Base-by-base conservation (phyloP, 768 basidiomycete genomes). In the Amanita rubescens region DNA sequence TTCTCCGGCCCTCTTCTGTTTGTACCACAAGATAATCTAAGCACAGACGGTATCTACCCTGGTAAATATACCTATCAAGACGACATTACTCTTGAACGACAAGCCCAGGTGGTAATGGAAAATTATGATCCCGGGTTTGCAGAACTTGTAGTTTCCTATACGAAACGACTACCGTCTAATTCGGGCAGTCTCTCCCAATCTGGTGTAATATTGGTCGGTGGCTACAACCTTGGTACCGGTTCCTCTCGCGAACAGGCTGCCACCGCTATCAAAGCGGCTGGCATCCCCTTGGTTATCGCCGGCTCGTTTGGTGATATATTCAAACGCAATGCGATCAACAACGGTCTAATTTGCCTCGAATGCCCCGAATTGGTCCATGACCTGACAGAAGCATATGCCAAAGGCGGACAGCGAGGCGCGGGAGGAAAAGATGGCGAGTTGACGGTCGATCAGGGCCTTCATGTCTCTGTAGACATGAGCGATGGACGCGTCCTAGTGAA, bases 31-130 rank as follows among this genome's bases (percentile, higher is more conserved):
- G 96, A 99, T 68, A 99, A 99, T 65, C 69, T 99, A 56, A 98
- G 94, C 67, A 99, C 96, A 1, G 96, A 99, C 63, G 96, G 90
- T 1, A 92, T 99, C 62, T 99, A 99, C 71, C 96, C 96, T 0
- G 95, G 95, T 17, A 98, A 96, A 69, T 98, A 96, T 69, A 99
- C 95, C 5, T 99, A 99, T 69, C 94, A 96, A 69, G 96, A 99
- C 66, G 96, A 97, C 63, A 96, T 99, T 67, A 97, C 95, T 1
- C 91, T 93, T 33, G 87, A 85, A 57, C 81, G 85, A 25, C 96
- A 98, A 67, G 94, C 93, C 2, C 82, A 96, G 62, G 88, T 98
- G 19, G 95, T 97, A 37, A 97, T 98, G 94, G 95, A 99, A 73
- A 99, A 98, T 73, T 98, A 99, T 68, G 95, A 99, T 62, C 85